These are phyloP conservation scores for Clarireedia paspali DNA, from an alignment of 2,329 filamentous ascomycete genomes.

Conservation along the genomic window DNA sequence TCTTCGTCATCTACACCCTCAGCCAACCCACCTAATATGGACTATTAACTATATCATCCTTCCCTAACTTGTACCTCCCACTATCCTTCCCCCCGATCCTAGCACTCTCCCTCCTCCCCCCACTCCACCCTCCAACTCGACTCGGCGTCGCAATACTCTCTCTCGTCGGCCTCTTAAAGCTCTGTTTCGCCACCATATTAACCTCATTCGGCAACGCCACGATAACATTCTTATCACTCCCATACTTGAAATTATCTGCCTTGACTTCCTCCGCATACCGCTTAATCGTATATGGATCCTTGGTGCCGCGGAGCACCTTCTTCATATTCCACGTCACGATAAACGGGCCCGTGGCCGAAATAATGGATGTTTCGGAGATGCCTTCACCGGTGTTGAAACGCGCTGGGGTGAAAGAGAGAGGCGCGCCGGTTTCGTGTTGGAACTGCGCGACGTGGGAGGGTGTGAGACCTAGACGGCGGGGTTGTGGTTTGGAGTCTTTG, in stretches of 20 bases:
- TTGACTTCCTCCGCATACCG: conserved; percentile 92
- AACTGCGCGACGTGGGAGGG: conserved; percentile 95
- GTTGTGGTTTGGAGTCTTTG: conserved; percentile 89
- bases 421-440: conserved; percentile 86
- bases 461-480: conserved; percentile 78
- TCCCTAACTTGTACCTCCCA: conserved; percentile 64
- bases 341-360: conserved; percentile 93
- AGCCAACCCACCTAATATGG: conserved; percentile 37
- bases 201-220: conserved; percentile 95
- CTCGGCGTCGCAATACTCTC: conserved; percentile 70
- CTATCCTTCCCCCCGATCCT: conserved; percentile 46
- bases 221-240: conserved; percentile 95
- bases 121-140: conserved; percentile 37
- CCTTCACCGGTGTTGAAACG: conserved; percentile 89
- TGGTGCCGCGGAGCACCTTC: conserved; percentile 73
- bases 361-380: conserved; percentile 81
- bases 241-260: conserved; percentile 97
- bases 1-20: not conserved
- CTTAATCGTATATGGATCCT: conserved; percentile 93
- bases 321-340: conserved; percentile 95
- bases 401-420: conserved; percentile 81
- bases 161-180: conserved; percentile 78
- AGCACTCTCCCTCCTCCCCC: conserved; percentile 38
- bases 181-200: conserved; percentile 88
- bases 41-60: conserved; percentile 76